Conservation (phyloP, 495 filamentous ascomycete genomes). For the Trichoderma asperelloides region DNA sequence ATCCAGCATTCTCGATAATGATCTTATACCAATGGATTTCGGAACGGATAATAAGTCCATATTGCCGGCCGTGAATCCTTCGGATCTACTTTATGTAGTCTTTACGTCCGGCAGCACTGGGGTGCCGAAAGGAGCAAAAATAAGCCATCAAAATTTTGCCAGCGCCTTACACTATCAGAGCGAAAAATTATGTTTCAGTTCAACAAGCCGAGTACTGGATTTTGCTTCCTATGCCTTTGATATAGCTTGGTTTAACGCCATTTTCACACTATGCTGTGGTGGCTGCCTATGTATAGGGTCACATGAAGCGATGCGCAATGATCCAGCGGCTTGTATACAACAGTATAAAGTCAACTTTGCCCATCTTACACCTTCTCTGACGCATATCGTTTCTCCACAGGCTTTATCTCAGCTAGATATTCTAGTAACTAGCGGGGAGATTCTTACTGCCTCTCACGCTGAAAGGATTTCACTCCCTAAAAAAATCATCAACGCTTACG, state of each 20-base stretch:
- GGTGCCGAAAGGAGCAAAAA: slow-evolving; percentile 18
- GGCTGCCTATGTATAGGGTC: slow-evolving; percentile 53
- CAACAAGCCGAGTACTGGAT: slow-evolving; percentile 36
- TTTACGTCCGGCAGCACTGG: slow-evolving; percentile 25
- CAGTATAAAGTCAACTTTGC: no score
- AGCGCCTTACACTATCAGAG: neutral
- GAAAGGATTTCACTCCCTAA: neutral
- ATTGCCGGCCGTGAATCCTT: no score
- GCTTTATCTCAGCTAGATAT: neutral
- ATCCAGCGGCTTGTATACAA: neutral
- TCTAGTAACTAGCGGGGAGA: neutral
- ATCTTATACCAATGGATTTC: neutral
- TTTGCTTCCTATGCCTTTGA: slow-evolving; percentile 52
- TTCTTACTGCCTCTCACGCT: neutral
- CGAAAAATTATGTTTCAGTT: slow-evolving; percentile 24
- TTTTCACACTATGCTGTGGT: slow-evolving; percentile 43
- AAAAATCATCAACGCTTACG: neutral
- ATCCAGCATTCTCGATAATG: neutral
- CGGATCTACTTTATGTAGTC: no score
- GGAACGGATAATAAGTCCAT: no score
- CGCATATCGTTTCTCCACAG: neutral
- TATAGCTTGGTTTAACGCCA: slow-evolving; percentile 42
- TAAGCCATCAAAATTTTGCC: slow-evolving; percentile 21
- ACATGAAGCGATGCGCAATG: slow-evolving; percentile 25
- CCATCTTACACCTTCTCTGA: neutral